Evolutionary conservation across 768 basidiomycete species (phyloP).

Genomic region (Polyporus arcularius): DNA sequence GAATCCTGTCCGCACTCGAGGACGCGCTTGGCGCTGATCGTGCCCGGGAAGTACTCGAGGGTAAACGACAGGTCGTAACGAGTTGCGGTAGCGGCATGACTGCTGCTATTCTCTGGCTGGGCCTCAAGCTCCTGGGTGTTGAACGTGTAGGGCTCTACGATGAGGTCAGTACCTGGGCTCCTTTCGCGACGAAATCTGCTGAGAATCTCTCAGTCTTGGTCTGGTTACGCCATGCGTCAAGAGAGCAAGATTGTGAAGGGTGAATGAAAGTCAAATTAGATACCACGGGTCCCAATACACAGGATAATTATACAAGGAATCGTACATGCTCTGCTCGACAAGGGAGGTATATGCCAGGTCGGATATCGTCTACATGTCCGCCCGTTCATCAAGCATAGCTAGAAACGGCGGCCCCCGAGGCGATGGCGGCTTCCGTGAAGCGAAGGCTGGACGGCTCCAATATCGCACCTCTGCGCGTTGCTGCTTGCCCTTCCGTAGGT

Average conservation of each 20-base stretch:
- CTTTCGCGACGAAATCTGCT: no score
- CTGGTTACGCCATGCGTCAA: conserved; percentile 81
- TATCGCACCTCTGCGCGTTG: conserved; percentile 74
- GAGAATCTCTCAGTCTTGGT: conserved; percentile 74
- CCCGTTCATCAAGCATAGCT: conserved; percentile 48
- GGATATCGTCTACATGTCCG: neutral
- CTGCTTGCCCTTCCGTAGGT: conserved; percentile 42
- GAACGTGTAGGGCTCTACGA: conserved; percentile 78
- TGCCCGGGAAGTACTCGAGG: conserved; percentile 57
- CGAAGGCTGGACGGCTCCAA: conserved; percentile 62
- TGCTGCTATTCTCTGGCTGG: conserved; percentile 92
- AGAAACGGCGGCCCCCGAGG: conserved; percentile 71
- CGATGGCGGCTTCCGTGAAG: conserved; percentile 46
- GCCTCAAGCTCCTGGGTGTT: conserved; percentile 72
- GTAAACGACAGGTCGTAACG: conserved; percentile 63
- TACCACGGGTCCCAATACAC: neutral
- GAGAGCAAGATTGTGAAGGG: conserved; percentile 72
- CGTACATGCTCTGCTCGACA: neutral
- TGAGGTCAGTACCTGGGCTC: conserved; percentile 60
- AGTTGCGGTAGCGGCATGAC: conserved; percentile 99
- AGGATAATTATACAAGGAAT: neutral
- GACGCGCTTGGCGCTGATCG: conserved; percentile 61
- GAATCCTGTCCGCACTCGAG: conserved; percentile 57
- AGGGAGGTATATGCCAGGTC: neutral
- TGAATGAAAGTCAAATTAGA: conserved; percentile 1